Base-by-base conservation (phyloP, 192 early-diverging fungal species). In the Coemansia sp. region DNA sequence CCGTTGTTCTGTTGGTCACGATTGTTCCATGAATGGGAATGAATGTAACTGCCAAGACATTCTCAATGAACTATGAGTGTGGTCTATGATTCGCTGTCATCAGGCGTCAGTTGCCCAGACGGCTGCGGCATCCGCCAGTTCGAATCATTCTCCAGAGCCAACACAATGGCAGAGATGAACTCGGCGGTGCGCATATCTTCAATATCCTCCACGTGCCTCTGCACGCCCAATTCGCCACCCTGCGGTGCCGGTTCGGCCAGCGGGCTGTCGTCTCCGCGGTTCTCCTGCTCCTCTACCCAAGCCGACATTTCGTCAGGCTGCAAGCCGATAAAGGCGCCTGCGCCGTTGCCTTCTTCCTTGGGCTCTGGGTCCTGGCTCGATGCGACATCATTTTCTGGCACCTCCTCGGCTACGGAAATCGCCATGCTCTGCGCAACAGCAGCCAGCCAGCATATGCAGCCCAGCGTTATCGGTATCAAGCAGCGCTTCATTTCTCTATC, bases 81-180 rank as follows among this genome's bases (percentile, higher is more conserved):
- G 39, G 12, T 24, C 7, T 21, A 24, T 52, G 14, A n/a, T 52
- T 52, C 12, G 49, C 26, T 5, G 23, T 52, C 23, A 20, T 52
- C 5, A 0, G 36, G 15, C 33, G 34, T 36, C 56, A 24, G 5
- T 34, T 66, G 52, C 15, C 51, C 21, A 4, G 49, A 26, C 6
- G 49, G 62, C 52, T 21, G 60, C 43, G 60, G 45, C 30, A 24
- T 24, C 46, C 21, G 63, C 69, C 56, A 58, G 23, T 58, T 35
- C 2, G 56, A 36, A 33, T 58, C 34, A 10, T 58, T 34, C 23
- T 58, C 56, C 64, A 79, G 39, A n/a, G 72, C 77, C 46, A 65
- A 49, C 0, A 79, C 68, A 24, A 79, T 79, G 20, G 65, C 72
- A 1, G 77, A 74, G 15, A 73, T 69, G 35, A 79, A 79, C 56